Evolutionary conservation across 768 basidiomycete genomes (phyloP).

Genomic region (Lactarius vividus): DNA sequence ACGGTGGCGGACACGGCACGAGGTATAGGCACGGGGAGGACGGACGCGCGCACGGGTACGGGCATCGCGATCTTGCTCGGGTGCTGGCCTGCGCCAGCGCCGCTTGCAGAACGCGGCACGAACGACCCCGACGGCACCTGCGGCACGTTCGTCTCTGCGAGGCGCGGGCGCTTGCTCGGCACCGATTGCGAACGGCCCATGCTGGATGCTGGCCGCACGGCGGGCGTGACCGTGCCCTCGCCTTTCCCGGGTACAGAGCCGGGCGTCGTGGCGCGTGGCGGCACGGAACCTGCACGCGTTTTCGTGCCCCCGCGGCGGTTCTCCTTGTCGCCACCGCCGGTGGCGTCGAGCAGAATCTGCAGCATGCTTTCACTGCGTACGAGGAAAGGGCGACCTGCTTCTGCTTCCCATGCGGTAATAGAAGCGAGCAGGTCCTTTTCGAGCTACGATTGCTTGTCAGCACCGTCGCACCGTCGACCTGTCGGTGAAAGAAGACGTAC

Average conservation of each 20-base stretch:
- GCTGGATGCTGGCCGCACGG: conserved; percentile 54
- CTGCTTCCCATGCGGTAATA: conserved; percentile 86
- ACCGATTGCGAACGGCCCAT: conserved; percentile 43
- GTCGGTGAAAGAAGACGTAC: conserved; percentile 44
- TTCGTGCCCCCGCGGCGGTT: conserved; percentile 42
- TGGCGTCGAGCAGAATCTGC: conserved; percentile 69
- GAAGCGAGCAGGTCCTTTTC: conserved; percentile 79
- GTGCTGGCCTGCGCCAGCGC: conserved; percentile 11
- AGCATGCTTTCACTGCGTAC: conserved; percentile 83
- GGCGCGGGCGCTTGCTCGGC: conserved; percentile 62
- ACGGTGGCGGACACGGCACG: conserved; percentile 50
- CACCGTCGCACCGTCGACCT: neutral
- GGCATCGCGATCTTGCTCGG: conserved; percentile 31
- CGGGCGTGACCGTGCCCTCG: conserved; percentile 51
- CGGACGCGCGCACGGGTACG: conserved; percentile 19
- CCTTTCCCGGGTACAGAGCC: conserved; percentile 36
- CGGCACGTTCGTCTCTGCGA: conserved; percentile 41
- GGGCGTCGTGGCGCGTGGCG: conserved; percentile 62
- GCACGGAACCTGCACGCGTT: conserved; percentile 53
- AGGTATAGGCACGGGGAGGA: conserved; percentile 32
- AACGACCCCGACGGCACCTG: conserved; percentile 37
- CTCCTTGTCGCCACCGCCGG: conserved; percentile 71
- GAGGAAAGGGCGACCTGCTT: conserved; percentile 69
- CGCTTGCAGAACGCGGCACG: conserved; percentile 21
- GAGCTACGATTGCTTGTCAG: conserved; percentile 48